Evolutionary conservation across 192 early-diverging fungal genomes (phyloP).

Genomic region (Coemansia sp.): DNA sequence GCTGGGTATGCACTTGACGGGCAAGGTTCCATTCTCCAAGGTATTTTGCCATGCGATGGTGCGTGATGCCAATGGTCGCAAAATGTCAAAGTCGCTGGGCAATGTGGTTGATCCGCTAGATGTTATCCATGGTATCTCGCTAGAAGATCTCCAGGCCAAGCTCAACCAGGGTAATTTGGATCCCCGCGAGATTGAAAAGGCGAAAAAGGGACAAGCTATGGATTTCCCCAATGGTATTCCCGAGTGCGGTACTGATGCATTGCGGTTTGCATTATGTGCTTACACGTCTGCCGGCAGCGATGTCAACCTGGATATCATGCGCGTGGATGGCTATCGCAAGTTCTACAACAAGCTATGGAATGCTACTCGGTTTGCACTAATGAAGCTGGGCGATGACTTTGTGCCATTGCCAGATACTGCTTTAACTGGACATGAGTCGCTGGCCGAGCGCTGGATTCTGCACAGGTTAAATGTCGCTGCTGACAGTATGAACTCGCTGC

Average conservation of each 20-base stretch:
- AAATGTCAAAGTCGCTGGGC: conserved; percentile 96
- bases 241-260: conserved; percentile 95
- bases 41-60: conserved; percentile 98
- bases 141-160: conserved; percentile 73
- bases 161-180: conserved; percentile 87
- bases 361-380: conserved; percentile 90
- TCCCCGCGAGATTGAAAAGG: conserved; percentile 81
- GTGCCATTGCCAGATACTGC: conserved; percentile 58
- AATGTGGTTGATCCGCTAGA: conserved; percentile 98
- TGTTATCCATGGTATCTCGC: conserved; percentile 90
- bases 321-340: conserved; percentile 98
- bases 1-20: conserved; percentile 93
- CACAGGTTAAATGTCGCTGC: conserved; percentile 82
- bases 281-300: conserved; percentile 78
- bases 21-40: conserved; percentile 89
- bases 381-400: conserved; percentile 91
- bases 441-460: conserved; percentile 93
- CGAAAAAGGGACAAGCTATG: conserved; percentile 76
- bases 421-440: conserved; percentile 74
- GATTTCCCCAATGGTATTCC: conserved; percentile 98
- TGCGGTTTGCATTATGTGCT: conserved; percentile 77
- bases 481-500: conserved; percentile 68
- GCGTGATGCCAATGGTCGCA: conserved; percentile 96
- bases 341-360: conserved; percentile 99
- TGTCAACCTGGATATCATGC: conserved; percentile 91